Conservation (phyloP, 176 grass and related monocot species). For the Lolium perenne region DNA sequence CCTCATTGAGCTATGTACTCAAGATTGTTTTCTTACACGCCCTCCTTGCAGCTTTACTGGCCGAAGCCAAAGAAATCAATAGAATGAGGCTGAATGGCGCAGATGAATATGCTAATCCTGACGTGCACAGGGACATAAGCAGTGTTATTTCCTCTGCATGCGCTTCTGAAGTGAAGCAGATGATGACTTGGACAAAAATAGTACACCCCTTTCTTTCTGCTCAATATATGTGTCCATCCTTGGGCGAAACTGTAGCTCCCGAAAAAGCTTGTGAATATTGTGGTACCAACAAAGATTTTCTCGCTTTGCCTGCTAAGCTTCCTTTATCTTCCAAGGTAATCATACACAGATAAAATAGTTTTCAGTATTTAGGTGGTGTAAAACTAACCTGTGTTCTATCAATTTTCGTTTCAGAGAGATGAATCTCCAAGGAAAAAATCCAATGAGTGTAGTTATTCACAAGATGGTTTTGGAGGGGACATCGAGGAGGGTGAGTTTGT, state of each 20-base stretch:
- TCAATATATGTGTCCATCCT: background rate
- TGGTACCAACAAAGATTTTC: slow-evolving; percentile 20
- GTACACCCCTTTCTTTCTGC: slow-evolving; percentile 37
- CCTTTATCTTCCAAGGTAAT: slow-evolving; percentile 38
- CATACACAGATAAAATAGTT: background rate
- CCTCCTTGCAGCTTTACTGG: slow-evolving; percentile 46
- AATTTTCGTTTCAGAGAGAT: slow-evolving; percentile 39
- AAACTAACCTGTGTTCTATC: slow-evolving; percentile 21
- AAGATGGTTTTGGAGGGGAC: background rate
- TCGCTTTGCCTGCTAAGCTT: slow-evolving; percentile 9
- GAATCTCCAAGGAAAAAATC: background rate
- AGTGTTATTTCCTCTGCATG: slow-evolving; percentile 32
- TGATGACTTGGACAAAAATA: slow-evolving; percentile 45
- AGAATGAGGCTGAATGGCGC: background rate
- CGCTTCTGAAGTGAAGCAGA: slow-evolving; percentile 39
- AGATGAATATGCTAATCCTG: slow-evolving; percentile 28
- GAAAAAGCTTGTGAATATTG: slow-evolving; percentile 45
- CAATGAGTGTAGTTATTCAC: slow-evolving; percentile 3
- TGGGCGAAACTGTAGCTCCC: background rate
- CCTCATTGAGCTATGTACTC: background rate
- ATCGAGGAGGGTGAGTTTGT: slow-evolving; percentile 55
- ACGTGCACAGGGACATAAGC: slow-evolving; percentile 46
- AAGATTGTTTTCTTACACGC: background rate
- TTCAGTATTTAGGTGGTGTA: background rate
- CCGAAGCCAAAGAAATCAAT: slow-evolving; percentile 48